Evolutionary conservation across 306 rosid species (phyloP).

Genomic region (Lathyrus aphaca): DNA sequence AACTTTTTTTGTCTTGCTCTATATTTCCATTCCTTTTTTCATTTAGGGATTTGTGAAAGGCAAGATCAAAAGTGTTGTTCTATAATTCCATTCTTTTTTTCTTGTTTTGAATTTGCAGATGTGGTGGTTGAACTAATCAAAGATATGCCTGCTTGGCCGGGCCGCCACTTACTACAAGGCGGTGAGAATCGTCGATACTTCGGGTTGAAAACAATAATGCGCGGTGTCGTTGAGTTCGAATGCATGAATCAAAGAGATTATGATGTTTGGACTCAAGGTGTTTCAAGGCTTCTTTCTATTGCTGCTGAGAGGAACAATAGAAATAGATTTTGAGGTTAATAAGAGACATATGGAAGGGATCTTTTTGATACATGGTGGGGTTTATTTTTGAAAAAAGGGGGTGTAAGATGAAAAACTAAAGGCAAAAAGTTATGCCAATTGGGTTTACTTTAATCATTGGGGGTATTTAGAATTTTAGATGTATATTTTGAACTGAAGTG

Average conservation of each 20-base stretch:
- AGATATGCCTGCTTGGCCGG: slow-evolving; percentile 94
- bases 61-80: slow-evolving; percentile 43
- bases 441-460: slow-evolving; percentile 47
- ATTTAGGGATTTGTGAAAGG: slow-evolving; percentile 87
- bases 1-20: slow-evolving; percentile 63
- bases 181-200: slow-evolving; percentile 90
- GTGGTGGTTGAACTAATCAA: slow-evolving; percentile 73
- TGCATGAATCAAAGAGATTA: slow-evolving; percentile 80
- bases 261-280: slow-evolving; percentile 93
- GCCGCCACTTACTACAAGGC: slow-evolving; percentile 86
- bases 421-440: slow-evolving; percentile 57
- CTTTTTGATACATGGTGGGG: slow-evolving; percentile 51
- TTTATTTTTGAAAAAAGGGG: slow-evolving; percentile 58
- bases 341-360: slow-evolving; percentile 13
- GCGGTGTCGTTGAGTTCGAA: slow-evolving; percentile 88
- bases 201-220: slow-evolving; percentile 72
- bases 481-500: slow-evolving; percentile 50
- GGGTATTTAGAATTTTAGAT: slow-evolving; percentile 36
- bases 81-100: slow-evolving; percentile 35
- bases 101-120: slow-evolving; percentile 54
- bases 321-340: slow-evolving; percentile 51
- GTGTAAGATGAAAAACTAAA: slow-evolving; percentile 38
- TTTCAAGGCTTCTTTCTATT: slow-evolving; percentile 71
- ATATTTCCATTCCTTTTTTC: slow-evolving; percentile 48
- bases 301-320: slow-evolving; percentile 63